These are phyloP conservation scores for Margaritispora aquatica DNA, from an alignment of 495 filamentous ascomycete genomes.

Conservation along the genomic window DNA sequence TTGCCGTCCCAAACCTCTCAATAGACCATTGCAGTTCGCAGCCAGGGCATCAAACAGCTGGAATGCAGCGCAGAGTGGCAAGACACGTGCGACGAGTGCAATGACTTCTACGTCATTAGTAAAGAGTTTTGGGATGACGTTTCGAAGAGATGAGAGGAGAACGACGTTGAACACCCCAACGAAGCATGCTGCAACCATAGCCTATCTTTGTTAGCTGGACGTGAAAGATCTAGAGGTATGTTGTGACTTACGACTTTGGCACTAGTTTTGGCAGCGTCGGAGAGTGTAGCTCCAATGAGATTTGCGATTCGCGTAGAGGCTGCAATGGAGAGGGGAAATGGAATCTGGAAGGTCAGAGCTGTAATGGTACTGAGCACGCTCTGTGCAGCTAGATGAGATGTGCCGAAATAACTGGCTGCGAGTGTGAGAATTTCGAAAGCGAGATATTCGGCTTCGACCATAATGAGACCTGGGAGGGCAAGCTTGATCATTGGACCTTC, in stretches of 20 bases:
- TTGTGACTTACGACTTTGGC: constrained; percentile 51
- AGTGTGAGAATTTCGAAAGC: constrained; percentile 79
- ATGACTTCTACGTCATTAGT: constrained; percentile 77
- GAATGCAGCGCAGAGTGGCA: constrained; percentile 79
- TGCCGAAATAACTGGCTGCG: constrained; percentile 62
- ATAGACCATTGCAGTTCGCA: constrained; percentile 70
- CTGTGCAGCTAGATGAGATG: constrained; percentile 59
- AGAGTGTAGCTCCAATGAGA: constrained; percentile 61
- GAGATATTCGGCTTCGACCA: constrained; percentile 88
- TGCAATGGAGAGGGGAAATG: constrained; percentile 56
- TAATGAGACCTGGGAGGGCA: constrained; percentile 77
- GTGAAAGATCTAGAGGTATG: not conserved
- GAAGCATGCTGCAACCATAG: constrained; percentile 53
- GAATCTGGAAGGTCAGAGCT: constrained; percentile 51
- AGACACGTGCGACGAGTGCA: constrained; percentile 57
- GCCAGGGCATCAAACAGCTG: constrained; percentile 83
- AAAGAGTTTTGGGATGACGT: constrained; percentile 70
- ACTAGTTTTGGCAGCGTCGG: constrained; percentile 62
- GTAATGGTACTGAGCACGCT: constrained; percentile 49
- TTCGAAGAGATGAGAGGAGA: constrained; percentile 55
- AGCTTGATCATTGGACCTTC: constrained; percentile 68
- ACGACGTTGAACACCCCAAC: constrained; percentile 74
- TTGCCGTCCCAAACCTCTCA: constrained; percentile 80
- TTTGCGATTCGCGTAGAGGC: constrained; percentile 60
- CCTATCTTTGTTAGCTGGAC: constrained; percentile 17